A percentile compares a stretch with the other conserved stretches of the same genome.
These are phyloP conservation scores for Xylaria arbuscula DNA, from an alignment of 2,329 filamentous ascomycete genomes.

Conservation along the genomic window DNA sequence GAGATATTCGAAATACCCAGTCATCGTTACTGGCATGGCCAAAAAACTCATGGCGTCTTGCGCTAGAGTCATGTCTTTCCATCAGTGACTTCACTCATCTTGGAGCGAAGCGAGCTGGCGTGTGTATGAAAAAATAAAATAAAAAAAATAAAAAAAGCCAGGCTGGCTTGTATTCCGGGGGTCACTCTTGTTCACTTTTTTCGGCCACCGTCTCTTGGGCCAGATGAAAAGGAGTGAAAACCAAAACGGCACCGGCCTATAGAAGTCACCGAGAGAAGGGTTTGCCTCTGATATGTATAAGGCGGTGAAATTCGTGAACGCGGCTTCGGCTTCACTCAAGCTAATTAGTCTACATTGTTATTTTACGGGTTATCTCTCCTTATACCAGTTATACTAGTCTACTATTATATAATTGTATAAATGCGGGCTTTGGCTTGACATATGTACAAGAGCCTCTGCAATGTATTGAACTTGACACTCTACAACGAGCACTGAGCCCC, in stretches of 20 bases:
- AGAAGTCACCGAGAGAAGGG: background rate
- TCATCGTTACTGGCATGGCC: background rate
- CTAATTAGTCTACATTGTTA: background rate
- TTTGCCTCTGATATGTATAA: too few species aligned
- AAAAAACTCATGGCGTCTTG: background rate
- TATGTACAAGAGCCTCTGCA: background rate
- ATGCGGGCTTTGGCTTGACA: background rate
- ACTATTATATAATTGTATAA: slow-evolving; percentile 2
- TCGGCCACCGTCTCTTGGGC: background rate
- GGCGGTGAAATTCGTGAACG: background rate
- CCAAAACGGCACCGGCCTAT: background rate
- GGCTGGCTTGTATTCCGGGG: too few species aligned
- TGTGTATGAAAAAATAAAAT: background rate
- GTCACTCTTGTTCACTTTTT: background rate
- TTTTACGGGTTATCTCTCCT: background rate
- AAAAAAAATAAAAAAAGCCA: too few species aligned
- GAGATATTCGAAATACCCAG: background rate
- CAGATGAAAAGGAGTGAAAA: background rate
- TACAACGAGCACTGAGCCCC: slow-evolving; percentile 59
- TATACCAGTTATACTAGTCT: background rate
- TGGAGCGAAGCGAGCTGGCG: background rate
- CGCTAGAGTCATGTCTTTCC: background rate
- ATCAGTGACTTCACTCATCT: background rate
- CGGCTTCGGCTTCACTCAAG: background rate
- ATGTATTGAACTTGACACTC: background rate